A percentile compares a stretch with the other conserved stretches of the same genome.
Conservation (phyloP, 2,329 filamentous ascomycete species). For the Penicillium expansum region DNA sequence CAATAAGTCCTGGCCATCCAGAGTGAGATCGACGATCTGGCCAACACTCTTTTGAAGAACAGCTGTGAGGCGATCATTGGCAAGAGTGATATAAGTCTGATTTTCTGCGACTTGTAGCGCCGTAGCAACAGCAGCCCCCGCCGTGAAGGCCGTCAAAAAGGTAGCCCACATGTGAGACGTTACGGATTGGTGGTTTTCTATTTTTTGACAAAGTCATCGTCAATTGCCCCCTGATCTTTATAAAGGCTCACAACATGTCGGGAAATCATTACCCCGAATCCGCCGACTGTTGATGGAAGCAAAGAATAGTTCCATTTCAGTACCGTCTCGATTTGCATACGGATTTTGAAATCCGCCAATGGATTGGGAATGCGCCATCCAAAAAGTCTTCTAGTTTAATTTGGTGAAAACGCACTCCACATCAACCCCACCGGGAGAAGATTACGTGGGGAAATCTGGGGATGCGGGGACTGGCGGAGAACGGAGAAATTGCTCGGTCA, state of each 20-base stretch:
- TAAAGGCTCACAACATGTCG: background rate
- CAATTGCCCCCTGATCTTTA: background rate
- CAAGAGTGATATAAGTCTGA: conserved; percentile 31
- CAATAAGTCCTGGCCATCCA: conserved; percentile 54
- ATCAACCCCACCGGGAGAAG: background rate
- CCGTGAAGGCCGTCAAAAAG: background rate
- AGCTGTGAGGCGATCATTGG: conserved; percentile 47
- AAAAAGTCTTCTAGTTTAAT: background rate
- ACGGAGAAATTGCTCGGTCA: conserved; percentile 22
- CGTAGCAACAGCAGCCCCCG: conserved; percentile 11
- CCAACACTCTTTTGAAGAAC: conserved; percentile 46
- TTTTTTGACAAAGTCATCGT: background rate
- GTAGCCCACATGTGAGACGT: background rate
- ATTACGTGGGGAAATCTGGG: conserved; percentile 3
- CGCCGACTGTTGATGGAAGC: background rate
- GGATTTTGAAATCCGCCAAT: background rate
- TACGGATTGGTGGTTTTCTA: no score
- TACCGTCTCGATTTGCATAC: background rate
- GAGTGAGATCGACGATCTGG: conserved; percentile 42
- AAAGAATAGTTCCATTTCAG: background rate
- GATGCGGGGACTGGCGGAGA: conserved; percentile 7
- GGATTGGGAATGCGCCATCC: background rate
- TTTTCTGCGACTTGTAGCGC: conserved; percentile 21
- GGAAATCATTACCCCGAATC: conserved; percentile 4
- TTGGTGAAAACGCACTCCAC: background rate